A percentile compares a stretch with the other conserved stretches of the same genome.
phyloP scores from a whole-genome alignment of 2,329 filamentous ascomycete genomes.

The Cercospora zeina region DNA sequence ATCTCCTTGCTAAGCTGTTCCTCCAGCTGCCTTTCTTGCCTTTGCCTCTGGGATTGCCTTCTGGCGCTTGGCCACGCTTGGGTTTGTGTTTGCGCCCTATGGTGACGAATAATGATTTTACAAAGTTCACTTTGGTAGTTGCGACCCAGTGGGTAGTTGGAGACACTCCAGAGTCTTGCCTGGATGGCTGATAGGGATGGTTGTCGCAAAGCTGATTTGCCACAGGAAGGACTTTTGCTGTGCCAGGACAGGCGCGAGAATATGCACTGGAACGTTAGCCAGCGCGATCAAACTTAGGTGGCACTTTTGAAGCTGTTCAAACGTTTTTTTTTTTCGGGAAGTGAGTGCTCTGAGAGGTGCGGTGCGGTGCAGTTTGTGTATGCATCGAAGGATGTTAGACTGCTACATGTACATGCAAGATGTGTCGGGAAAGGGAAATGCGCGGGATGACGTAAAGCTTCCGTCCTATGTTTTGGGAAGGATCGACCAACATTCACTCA shows the following conservation, averaged over 20 bases:
- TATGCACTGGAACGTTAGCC: slow-evolving; percentile 7
- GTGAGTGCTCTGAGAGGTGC: not conserved
- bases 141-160: not conserved
- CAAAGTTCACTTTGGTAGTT: slow-evolving; percentile 21
- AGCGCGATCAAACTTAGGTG: not conserved
- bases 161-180: not conserved
- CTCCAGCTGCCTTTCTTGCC: slow-evolving; percentile 32
- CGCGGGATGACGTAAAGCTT: slow-evolving; percentile 5
- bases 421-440: slow-evolving; percentile 1
- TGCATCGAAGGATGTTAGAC: not conserved
- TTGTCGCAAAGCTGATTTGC: slow-evolving; percentile 15
- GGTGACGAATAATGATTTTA: slow-evolving; percentile 36
- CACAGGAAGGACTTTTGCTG: slow-evolving; percentile 20
- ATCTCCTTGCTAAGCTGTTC: slow-evolving; percentile 22
- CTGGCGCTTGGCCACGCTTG: slow-evolving; percentile 43
- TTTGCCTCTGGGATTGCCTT: slow-evolving; percentile 31
- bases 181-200: not conserved
- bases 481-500: slow-evolving; percentile 7
- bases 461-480: not conserved
- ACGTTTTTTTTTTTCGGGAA: not conserved
- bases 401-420: too few relatives aligned
- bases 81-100: slow-evolving; percentile 56
- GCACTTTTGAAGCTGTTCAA: not conserved
- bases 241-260: not conserved
- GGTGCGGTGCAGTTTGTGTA: not conserved